Base-by-base conservation (phyloP, 108 stramenopile genomes). In the Skeletonema potamos region DNA sequence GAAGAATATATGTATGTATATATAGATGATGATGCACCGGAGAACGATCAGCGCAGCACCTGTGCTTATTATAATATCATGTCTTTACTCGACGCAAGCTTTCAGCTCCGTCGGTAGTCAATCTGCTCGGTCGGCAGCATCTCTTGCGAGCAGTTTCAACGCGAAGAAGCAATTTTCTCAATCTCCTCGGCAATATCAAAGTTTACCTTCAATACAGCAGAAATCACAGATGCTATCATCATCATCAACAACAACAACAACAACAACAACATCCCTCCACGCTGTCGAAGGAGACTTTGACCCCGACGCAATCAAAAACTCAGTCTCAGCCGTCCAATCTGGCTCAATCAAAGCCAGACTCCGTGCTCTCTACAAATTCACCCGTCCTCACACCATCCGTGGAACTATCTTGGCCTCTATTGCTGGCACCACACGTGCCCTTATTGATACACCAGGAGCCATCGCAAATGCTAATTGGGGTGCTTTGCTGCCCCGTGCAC, bases 311-410 rank as follows among this genome's bases (percentile, higher is more conserved):
- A 74, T 91, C 51, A 72, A 82, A 22, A 66, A 72, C 26, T 85
- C 82, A 27, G 68, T 81, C 20, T 62, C 75, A 63, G 87, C 75
- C 44, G 72, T 82, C 22, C 72, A 86, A 73, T 81, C 84, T 1
- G 91, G 88, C 26, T 92, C 90, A 3, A 26, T 90, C 37, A 89
- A 88, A 41, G 87, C 91, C n/a, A 84, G 68, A 66, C 55, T 91
- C 17, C 81, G 86, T 12, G 96, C 96, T 12, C 72, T 98, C 37
- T 97, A 98, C 89, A 96, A 94, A 80, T 98, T 98, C 86, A 94
- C 94, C 8, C 85, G 97, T 36, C 97, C 97, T 6, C 97, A 98
- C 79, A 98, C 97, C 28, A 98, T 98, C 62, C 91, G 96, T 24
- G 97, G 97, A 6, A 97, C 97, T 22, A 89, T 98, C 51, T 79